A percentile compares a stretch with the other conserved stretches of the same genome.
These are phyloP conservation scores for Smittium culicis DNA, from an alignment of 371 early-diverging fungal species.

Conservation along the genomic window DNA sequence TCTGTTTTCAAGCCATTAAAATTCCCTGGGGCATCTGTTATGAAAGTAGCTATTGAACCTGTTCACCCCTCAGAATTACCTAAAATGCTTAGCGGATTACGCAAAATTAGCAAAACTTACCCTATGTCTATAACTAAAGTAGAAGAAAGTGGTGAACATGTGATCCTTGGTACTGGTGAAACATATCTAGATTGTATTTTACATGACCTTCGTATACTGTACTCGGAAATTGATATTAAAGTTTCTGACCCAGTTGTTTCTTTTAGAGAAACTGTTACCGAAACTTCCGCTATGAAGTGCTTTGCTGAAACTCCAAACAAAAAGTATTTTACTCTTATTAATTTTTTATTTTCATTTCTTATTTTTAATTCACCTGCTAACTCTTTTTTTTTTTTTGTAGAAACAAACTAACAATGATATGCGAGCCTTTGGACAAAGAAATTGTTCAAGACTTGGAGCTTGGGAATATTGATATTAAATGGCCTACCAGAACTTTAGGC, in stretches of 20 bases:
- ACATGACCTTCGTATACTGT: constrained; percentile 85
- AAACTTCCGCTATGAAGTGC: constrained; percentile 84
- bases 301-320: constrained; percentile 97
- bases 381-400: not conserved
- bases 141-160: constrained; percentile 95
- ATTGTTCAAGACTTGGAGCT: constrained; percentile 83
- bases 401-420: constrained; percentile 89
- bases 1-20: constrained; percentile 73
- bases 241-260: constrained; percentile 92
- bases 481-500: constrained; percentile 63
- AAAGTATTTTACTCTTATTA: constrained; percentile 28
- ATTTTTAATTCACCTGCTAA: not conserved
- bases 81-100: constrained; percentile 91
- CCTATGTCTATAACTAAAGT: constrained; percentile 83
- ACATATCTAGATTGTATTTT: constrained; percentile 89
- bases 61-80: constrained; percentile 93
- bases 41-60: constrained; percentile 93
- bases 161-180: constrained; percentile 87
- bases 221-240: constrained; percentile 90
- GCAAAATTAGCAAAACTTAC: constrained; percentile 88
- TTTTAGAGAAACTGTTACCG: constrained; percentile 91
- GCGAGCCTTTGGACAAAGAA: constrained; percentile 84
- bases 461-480: constrained; percentile 48
- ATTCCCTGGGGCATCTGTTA: constrained; percentile 65
- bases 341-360: not conserved